phyloP scores from a whole-genome alignment of 805 yeast species.

The Lachancea dasiensis region DNA sequence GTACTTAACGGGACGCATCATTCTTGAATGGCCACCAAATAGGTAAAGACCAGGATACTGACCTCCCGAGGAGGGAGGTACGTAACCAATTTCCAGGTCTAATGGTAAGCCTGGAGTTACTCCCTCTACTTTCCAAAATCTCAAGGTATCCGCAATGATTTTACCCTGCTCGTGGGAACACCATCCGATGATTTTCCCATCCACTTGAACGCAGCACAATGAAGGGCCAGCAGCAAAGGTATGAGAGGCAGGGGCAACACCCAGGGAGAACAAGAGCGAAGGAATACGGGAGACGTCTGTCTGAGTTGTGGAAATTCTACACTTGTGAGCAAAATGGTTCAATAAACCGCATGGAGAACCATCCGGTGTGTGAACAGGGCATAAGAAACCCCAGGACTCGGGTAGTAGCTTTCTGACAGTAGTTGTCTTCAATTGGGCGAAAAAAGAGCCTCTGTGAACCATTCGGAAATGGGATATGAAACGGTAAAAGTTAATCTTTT shows the following conservation, averaged over 20 bases:
- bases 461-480: slow-evolving; percentile 97
- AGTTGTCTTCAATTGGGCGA: slow-evolving; percentile 95
- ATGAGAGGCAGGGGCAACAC: slow-evolving; percentile 70
- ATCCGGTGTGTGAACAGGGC: slow-evolving; percentile 99
- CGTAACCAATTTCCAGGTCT: slow-evolving; percentile 88
- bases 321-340: slow-evolving; percentile 94
- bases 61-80: slow-evolving; percentile 93
- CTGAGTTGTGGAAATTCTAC: slow-evolving; percentile 73
- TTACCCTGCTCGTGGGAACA: slow-evolving; percentile 84
- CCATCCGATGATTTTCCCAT: slow-evolving; percentile 92
- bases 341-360: slow-evolving; percentile 98
- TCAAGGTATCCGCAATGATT: slow-evolving; percentile 79
- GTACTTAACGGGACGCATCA: slow-evolving; percentile 94
- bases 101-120: slow-evolving; percentile 62
- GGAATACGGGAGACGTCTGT: slow-evolving; percentile 73
- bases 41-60: slow-evolving; percentile 94
- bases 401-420: slow-evolving; percentile 94
- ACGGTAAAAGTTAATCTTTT: slow-evolving; percentile 94
- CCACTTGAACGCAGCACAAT: slow-evolving; percentile 85
- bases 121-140: slow-evolving; percentile 90
- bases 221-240: slow-evolving; percentile 83
- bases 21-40: slow-evolving; percentile 88
- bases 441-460: slow-evolving; percentile 99
- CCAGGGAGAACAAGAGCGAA: slow-evolving; percentile 56
- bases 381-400: slow-evolving; percentile 97